phyloP scores from a whole-genome alignment of 225 moss, liverwort and hornwort species.

The Pleurozium schreberi region DNA sequence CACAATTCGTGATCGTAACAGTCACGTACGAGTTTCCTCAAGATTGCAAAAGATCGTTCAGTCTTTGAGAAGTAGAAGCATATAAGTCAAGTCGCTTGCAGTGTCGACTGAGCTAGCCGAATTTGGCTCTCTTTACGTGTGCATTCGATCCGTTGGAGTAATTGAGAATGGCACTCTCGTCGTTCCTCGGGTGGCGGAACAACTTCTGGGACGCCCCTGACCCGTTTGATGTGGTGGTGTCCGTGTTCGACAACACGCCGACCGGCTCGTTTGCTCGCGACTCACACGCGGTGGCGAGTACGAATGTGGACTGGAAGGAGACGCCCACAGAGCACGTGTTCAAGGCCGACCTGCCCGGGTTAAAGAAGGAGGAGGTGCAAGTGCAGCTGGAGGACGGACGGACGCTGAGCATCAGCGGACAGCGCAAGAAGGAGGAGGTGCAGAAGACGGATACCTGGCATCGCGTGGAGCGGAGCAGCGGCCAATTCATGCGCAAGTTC shows the following conservation, averaged over 20 bases:
- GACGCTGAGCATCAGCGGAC: background rate
- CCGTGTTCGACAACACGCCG: background rate
- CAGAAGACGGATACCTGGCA: background rate
- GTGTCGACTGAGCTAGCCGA: background rate
- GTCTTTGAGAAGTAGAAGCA: background rate
- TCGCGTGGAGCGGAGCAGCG: background rate
- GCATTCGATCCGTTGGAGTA: background rate
- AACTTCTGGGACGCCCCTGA: background rate
- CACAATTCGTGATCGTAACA: background rate
- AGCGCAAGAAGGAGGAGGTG: background rate
- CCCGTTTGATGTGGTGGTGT: background rate
- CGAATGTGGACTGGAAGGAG: background rate
- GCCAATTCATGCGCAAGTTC: background rate
- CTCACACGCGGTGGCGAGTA: background rate
- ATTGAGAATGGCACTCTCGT: background rate
- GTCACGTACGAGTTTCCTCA: background rate
- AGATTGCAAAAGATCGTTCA: background rate
- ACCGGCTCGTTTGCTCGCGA: background rate
- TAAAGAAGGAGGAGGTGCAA: background rate
- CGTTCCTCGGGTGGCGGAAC: background rate
- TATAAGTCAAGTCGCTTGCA: no score
- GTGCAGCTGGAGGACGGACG: background rate
- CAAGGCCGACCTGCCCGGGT: background rate
- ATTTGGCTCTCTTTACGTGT: background rate
- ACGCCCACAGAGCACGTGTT: background rate